Percentiles rank a stretch among this genome's conserved stretches.
phyloP scores from a whole-genome alignment of 768 basidiomycete species.

The Suillus clintonianus region DNA sequence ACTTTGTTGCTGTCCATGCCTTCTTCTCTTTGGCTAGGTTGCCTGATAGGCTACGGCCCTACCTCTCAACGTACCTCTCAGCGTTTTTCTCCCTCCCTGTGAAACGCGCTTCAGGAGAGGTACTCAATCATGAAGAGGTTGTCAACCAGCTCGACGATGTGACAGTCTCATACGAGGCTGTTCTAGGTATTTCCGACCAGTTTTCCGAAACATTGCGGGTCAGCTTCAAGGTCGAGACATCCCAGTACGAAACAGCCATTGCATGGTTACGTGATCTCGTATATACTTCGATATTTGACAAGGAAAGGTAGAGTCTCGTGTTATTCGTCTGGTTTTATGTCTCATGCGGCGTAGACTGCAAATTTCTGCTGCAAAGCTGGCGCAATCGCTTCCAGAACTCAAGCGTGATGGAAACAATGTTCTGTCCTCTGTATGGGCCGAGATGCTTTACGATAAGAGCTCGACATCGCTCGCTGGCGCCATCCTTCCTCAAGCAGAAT shows the following conservation, averaged over 20 bases:
- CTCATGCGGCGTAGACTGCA: conserved; percentile 55
- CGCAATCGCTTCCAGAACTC: conserved; percentile 86
- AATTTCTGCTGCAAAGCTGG: conserved; percentile 83
- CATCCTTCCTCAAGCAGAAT: conserved; percentile 75
- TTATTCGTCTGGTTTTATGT: conserved; percentile 3
- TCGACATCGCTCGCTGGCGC: conserved; percentile 70
- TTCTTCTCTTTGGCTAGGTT: conserved; percentile 76
- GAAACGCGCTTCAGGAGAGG: conserved; percentile 64
- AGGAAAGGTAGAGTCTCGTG: conserved; percentile 59
- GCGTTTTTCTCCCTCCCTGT: conserved; percentile 91
- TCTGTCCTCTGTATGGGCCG: conserved; percentile 66
- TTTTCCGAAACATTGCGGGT: conserved; percentile 79
- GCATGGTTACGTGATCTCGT: conserved; percentile 85
- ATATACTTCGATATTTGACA: conserved; percentile 73
- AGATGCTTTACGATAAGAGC: conserved; percentile 64
- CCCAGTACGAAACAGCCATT: conserved; percentile 78
- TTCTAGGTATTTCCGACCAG: conserved; percentile 60
- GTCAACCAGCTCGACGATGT: conserved; percentile 88
- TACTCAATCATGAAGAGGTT: conserved; percentile 84
- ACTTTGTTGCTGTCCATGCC: conserved; percentile 83
- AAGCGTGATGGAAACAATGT: conserved; percentile 89
- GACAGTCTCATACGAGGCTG: conserved; percentile 83
- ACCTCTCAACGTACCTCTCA: conserved; percentile 74
- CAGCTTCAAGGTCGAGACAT: conserved; percentile 81
- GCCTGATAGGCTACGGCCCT: conserved; percentile 77